These are phyloP conservation scores for Vigna hirtella DNA, from an alignment of 306 rosid genomes.

Conservation along the genomic window DNA sequence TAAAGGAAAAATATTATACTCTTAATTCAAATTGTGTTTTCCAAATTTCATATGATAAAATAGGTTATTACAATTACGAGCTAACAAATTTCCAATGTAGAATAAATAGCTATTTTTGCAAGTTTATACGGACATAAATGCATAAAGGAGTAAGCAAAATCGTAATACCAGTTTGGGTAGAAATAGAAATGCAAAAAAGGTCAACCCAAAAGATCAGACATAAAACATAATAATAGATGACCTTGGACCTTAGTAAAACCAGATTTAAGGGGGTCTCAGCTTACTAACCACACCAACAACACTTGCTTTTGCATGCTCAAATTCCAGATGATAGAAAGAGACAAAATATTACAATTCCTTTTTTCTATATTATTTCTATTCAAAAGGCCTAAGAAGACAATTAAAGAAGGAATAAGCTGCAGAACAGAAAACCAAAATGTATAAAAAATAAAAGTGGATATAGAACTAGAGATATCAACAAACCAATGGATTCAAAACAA, in stretches of 20 bases:
- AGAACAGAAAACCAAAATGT: constrained; percentile 4
- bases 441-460: constrained; percentile 14
- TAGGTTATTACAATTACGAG: constrained; percentile 22
- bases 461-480: constrained; percentile 48
- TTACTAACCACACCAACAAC: constrained; percentile 21
- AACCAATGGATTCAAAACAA: constrained; percentile 94
- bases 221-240: constrained; percentile 1
- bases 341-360: constrained; percentile 12
- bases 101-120: constrained; percentile 13
- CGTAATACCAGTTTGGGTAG: neutral
- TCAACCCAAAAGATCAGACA: neutral
- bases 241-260: constrained; percentile 5
- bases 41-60: constrained; percentile 20
- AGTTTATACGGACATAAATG: neutral
- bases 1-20: constrained; percentile 8
- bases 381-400: constrained; percentile 8
- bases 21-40: constrained; percentile 2
- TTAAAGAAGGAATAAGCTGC: constrained; percentile 15
- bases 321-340: constrained; percentile 31
- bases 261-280: constrained; percentile 13
- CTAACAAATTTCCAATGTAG: neutral
- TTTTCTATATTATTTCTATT: constrained; percentile 33
- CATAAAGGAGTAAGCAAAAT: constrained; percentile 2
- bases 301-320: constrained; percentile 14
- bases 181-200: constrained; percentile 26